These are phyloP conservation scores for Ascobolus immersus DNA, from an alignment of 495 filamentous ascomycete species.

Conservation along the genomic window DNA sequence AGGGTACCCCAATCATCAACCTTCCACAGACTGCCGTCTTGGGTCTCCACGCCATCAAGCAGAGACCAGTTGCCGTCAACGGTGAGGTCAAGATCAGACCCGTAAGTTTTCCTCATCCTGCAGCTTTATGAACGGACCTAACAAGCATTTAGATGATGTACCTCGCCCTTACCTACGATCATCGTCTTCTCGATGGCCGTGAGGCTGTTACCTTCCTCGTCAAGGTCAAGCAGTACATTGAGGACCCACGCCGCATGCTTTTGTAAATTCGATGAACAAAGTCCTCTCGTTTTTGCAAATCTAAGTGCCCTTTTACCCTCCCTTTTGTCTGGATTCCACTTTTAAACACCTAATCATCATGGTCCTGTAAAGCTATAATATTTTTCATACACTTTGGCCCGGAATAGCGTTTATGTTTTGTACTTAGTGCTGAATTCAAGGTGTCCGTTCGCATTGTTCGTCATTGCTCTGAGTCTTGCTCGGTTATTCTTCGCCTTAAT, in stretches of 20 bases:
- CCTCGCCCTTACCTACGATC: slow-evolving; percentile 88
- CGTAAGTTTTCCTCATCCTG: slow-evolving; percentile 21
- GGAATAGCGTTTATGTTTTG: no score
- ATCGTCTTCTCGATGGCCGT: slow-evolving; percentile 78
- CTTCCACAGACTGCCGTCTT: slow-evolving; percentile 85
- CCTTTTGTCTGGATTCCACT: no score
- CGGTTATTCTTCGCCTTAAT: no score
- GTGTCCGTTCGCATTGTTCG: no score
- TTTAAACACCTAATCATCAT: no score
- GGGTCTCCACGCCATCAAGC: slow-evolving; percentile 95
- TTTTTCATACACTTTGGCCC: no score
- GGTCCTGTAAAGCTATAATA: no score
- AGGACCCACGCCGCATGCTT: slow-evolving; percentile 85
- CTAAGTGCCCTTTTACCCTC: no score
- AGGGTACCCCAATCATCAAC: slow-evolving; percentile 99
- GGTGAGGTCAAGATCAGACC: slow-evolving; percentile 84
- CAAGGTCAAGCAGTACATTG: slow-evolving; percentile 96
- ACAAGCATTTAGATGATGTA: slow-evolving; percentile 61
- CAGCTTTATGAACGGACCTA: not conserved
- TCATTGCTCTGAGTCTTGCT: no score
- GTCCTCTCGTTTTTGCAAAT: no score
- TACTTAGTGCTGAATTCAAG: no score
- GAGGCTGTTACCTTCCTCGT: slow-evolving; percentile 94
- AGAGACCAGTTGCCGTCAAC: slow-evolving; percentile 66
- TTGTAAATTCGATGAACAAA: no score